phyloP scores from a whole-genome alignment of 2,329 filamentous ascomycete genomes.

The Neofusicoccum kwambonambiense region DNA sequence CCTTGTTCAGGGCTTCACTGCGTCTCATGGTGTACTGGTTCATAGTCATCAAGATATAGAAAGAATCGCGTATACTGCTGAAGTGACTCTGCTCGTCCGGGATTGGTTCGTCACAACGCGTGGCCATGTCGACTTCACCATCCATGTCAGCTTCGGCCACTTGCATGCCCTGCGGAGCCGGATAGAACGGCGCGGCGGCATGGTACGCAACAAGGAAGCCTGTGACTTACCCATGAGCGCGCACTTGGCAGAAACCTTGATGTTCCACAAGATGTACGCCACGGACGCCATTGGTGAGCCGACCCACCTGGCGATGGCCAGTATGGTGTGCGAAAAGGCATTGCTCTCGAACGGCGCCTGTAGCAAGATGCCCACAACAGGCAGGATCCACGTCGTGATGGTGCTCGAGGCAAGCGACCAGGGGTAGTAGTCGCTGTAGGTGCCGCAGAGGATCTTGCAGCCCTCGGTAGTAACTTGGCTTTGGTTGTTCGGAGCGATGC shows the following conservation, averaged over 20 bases:
- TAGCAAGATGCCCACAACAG: constrained; percentile 38
- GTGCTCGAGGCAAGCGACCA: constrained; percentile 34
- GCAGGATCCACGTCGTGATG: constrained; percentile 43
- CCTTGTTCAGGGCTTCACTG: constrained; percentile 25
- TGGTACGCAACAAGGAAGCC: background rate
- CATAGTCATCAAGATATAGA: constrained; percentile 46
- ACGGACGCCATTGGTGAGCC: constrained; percentile 39
- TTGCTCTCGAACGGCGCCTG: constrained; percentile 46
- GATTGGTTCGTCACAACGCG: constrained; percentile 29
- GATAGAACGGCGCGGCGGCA: background rate
- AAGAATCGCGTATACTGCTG: constrained; percentile 42
- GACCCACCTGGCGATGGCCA: constrained; percentile 38
- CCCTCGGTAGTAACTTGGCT: constrained; percentile 35
- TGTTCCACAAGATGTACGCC: constrained; percentile 42
- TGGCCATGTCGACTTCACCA: constrained; percentile 36
- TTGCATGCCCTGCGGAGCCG: background rate
- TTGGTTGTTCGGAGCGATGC: constrained; percentile 22
- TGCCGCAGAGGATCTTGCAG: constrained; percentile 36
- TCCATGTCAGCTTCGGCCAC: background rate
- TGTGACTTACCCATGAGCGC: constrained; percentile 31
- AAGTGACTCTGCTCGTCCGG: constrained; percentile 33
- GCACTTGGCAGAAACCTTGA: constrained; percentile 40
- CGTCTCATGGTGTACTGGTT: constrained; percentile 43
- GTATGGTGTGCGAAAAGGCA: constrained; percentile 33
- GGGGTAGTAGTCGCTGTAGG: constrained; percentile 31